phyloP scores from a whole-genome alignment of 805 yeast species.

The Candida ortonii region DNA sequence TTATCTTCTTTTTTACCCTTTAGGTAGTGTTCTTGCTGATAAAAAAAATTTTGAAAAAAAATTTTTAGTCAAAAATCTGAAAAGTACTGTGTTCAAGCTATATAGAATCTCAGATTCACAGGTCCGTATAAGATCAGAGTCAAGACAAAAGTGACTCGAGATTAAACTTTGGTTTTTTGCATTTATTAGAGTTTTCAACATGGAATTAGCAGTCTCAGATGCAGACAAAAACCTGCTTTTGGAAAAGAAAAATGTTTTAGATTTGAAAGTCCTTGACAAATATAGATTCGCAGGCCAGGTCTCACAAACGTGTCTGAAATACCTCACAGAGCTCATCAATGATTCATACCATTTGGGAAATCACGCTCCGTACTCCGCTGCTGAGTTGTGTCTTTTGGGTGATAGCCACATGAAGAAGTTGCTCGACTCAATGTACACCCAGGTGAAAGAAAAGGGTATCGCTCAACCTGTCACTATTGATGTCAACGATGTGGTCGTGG shows the following conservation, averaged over 20 bases:
- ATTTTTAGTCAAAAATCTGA: too few relatives aligned
- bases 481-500: slow-evolving; percentile 71
- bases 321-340: slow-evolving; percentile 64
- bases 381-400: slow-evolving; percentile 78
- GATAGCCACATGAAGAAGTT: slow-evolving; percentile 71
- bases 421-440: slow-evolving; percentile 56
- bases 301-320: slow-evolving; percentile 75
- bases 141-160: neutral
- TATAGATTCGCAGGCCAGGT: slow-evolving; percentile 88
- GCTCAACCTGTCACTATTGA: slow-evolving; percentile 89
- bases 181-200: too few relatives aligned
- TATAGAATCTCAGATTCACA: too few relatives aligned
- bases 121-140: too few relatives aligned
- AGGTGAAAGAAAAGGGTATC: slow-evolving; percentile 84
- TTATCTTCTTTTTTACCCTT: neutral
- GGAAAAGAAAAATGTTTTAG: slow-evolving; percentile 67
- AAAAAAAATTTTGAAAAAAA: slow-evolving; percentile 1
- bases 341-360: slow-evolving; percentile 65
- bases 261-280: slow-evolving; percentile 64
- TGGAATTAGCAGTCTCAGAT: slow-evolving; percentile 75
- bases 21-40: slow-evolving; percentile 3
- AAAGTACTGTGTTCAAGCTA: too few relatives aligned
- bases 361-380: slow-evolving; percentile 46
- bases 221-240: slow-evolving; percentile 72
- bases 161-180: too few relatives aligned